A percentile compares a stretch with the other conserved stretches of the same genome.
Evolutionary conservation across 2,329 filamentous ascomycete genomes (phyloP).

Genomic region (Aspergillus tamarii): DNA sequence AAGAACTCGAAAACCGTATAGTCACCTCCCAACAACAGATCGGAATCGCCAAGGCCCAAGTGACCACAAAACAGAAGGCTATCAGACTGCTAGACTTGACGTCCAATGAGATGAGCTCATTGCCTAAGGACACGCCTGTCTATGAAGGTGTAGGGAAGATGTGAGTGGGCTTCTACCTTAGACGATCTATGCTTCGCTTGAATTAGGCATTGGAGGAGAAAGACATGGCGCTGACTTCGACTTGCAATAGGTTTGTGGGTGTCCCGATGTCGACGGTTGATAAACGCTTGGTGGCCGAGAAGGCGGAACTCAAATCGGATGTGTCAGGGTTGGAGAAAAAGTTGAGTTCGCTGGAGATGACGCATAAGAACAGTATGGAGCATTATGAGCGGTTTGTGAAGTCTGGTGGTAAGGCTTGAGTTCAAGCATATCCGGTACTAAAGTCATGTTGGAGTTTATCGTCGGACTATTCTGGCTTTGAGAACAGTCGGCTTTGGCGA

Average conservation of each 20-base stretch:
- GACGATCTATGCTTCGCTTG: not conserved
- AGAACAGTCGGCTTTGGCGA: not conserved
- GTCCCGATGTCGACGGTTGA: slow-evolving; percentile 74
- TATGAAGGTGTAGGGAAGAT: slow-evolving; percentile 98
- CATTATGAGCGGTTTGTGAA: slow-evolving; percentile 88
- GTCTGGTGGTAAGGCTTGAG: slow-evolving; percentile 47
- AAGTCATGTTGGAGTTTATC: not conserved
- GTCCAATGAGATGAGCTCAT: slow-evolving; percentile 74
- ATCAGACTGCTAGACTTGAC: slow-evolving; percentile 87
- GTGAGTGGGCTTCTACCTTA: slow-evolving; percentile 56
- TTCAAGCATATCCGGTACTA: not conserved
- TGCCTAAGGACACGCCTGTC: slow-evolving; percentile 75
- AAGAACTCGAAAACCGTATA: slow-evolving; percentile 92
- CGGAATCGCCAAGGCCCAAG: slow-evolving; percentile 79
- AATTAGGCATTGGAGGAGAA: not conserved
- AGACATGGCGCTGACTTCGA: slow-evolving; percentile 9
- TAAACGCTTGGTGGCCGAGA: slow-evolving; percentile 74
- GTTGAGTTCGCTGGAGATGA: slow-evolving; percentile 90
- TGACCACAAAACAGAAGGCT: slow-evolving; percentile 83
- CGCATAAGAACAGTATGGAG: slow-evolving; percentile 88
- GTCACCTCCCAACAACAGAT: slow-evolving; percentile 90
- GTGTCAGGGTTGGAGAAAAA: slow-evolving; percentile 83
- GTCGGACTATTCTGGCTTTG: not conserved
- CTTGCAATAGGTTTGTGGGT: slow-evolving; percentile 74
- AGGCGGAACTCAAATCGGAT: slow-evolving; percentile 74